These are phyloP conservation scores for Solanum medicagineum DNA, from an alignment of 257 asterid genomes.

Conservation along the genomic window DNA sequence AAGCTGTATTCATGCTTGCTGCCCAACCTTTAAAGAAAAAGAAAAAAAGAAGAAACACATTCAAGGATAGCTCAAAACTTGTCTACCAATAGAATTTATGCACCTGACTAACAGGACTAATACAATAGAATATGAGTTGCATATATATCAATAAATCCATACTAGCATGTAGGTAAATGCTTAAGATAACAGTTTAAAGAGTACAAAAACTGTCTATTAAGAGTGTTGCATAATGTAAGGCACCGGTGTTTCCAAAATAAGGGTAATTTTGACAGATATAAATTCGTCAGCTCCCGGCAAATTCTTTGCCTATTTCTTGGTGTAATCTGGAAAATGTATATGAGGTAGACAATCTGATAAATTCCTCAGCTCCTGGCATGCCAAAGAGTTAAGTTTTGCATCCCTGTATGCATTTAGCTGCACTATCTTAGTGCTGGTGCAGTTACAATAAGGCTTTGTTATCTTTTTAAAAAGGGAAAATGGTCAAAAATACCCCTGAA, in stretches of 20 bases:
- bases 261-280: neutral
- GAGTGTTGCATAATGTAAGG: neutral
- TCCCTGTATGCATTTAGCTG: neutral
- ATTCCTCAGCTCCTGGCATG: neutral
- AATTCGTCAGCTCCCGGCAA: neutral
- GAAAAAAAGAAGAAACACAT: neutral
- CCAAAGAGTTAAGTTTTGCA: neutral
- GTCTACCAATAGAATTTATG: neutral
- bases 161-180: neutral
- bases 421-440: neutral
- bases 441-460: neutral
- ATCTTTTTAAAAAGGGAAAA: neutral
- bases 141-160: neutral
- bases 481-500: too few species aligned
- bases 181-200: neutral
- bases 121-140: neutral
- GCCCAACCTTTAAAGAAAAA: neutral
- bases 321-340: neutral
- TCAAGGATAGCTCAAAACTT: neutral
- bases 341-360: neutral
- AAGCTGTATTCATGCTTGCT: neutral
- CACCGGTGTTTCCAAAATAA: neutral
- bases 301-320: neutral
- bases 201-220: neutral
- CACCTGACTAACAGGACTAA: neutral